Conservation (phyloP, 1,139 yeast species). For the Pichia sp. region DNA sequence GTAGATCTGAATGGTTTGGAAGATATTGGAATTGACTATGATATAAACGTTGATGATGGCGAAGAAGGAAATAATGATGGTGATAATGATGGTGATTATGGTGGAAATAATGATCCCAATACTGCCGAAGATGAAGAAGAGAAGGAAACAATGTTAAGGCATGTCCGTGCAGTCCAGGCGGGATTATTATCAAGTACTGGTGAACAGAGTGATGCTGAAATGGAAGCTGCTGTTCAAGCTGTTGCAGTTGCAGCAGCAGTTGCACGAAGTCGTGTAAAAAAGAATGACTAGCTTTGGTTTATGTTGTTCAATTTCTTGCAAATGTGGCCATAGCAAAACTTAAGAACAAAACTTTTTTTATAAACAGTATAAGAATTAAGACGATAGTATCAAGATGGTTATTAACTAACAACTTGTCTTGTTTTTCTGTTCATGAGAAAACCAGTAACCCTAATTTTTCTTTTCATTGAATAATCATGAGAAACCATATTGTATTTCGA, state of each 20-base stretch:
- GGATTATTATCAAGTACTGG: conserved; percentile 5
- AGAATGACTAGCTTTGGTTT: not conserved
- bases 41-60: conserved; percentile 1
- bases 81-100: not conserved
- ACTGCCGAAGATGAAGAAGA: conserved; percentile 11
- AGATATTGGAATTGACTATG: conserved; percentile 8
- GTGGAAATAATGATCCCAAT: not conserved
- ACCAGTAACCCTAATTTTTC: not conserved
- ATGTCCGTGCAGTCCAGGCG: conserved; percentile 12
- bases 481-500: not conserved
- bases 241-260: conserved; percentile 14
- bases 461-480: not conserved
- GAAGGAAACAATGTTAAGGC: conserved; percentile 11
- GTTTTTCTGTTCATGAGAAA: no score
- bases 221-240: conserved; percentile 17
- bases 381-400: no score
- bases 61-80: not conserved
- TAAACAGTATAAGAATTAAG: no score
- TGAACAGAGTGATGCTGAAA: conserved; percentile 15
- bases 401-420: no score
- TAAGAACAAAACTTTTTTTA: no score
- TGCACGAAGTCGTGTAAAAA: conserved; percentile 1
- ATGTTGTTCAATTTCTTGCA: no score
- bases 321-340: no score
- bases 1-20: conserved; percentile 11